Evolutionary conservation across 164 flowering plant genomes (phyloP).

Genomic region (Liquidambar formosana): DNA sequence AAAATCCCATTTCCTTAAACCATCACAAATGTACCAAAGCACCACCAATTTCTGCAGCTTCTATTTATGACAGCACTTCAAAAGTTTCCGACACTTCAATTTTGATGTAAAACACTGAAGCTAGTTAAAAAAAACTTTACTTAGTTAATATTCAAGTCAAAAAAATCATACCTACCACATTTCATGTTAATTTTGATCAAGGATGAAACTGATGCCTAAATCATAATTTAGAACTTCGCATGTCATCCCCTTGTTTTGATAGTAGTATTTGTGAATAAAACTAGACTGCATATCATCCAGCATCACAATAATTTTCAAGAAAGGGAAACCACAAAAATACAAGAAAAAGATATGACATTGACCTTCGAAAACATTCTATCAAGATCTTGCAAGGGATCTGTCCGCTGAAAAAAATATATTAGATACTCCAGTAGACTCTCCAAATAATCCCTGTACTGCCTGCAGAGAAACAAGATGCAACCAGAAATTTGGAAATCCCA

Average conservation of each 20-base stretch:
- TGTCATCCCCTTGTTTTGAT: no score
- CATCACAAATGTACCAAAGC: background rate
- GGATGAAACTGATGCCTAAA: no score
- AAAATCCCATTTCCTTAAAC: background rate
- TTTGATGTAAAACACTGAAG: background rate
- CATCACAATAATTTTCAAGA: background rate
- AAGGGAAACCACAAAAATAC: background rate
- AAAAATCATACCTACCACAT: no score
- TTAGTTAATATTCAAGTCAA: background rate
- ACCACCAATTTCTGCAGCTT: background rate
- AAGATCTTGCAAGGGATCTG: conserved; percentile 95
- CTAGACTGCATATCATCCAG: background rate
- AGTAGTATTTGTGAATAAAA: background rate
- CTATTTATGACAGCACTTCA: no score
- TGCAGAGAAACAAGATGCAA: conserved; percentile 31
- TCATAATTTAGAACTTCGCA: no score
- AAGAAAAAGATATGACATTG: background rate
- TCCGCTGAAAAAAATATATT: conserved; percentile 74
- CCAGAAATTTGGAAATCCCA: no score
- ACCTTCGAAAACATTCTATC: conserved; percentile 92
- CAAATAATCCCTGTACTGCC: conserved; percentile 80
- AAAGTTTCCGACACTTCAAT: no score
- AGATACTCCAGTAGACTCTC: conserved; percentile 80
- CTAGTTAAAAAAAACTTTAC: background rate
- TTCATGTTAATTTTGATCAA: no score